Percentiles rank a stretch among this genome's conserved stretches.
These are phyloP conservation scores for Yarrowia sp. DNA, from an alignment of 805 yeast species.

Conservation along the genomic window DNA sequence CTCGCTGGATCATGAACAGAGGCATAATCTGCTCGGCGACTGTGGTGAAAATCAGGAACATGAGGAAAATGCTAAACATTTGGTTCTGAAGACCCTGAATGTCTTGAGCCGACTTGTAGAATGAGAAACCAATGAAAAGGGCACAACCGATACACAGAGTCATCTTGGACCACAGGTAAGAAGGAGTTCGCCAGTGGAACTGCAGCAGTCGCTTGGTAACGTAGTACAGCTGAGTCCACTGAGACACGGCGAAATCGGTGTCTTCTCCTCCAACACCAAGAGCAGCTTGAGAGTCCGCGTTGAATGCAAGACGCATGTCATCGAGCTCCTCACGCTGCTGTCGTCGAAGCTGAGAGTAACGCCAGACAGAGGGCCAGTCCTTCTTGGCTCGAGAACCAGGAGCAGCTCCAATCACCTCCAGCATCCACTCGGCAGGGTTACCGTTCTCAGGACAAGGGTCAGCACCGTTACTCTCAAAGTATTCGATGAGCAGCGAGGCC, in stretches of 20 bases:
- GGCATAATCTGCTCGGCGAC: constrained; percentile 70
- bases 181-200: constrained; percentile 72
- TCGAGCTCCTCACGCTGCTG: constrained; percentile 63
- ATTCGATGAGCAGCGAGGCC: constrained; percentile 63
- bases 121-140: constrained; percentile 71
- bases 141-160: constrained; percentile 61
- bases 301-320: constrained; percentile 66
- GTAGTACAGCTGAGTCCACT: constrained; percentile 53
- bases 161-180: constrained; percentile 64
- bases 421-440: constrained; percentile 93
- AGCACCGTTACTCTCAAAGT: constrained; percentile 72
- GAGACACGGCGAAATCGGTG: constrained; percentile 56
- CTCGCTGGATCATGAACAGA: constrained; percentile 64
- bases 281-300: constrained; percentile 50
- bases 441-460: constrained; percentile 70
- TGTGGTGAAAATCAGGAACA: constrained; percentile 60
- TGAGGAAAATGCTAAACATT: constrained; percentile 79
- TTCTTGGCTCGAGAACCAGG: constrained; percentile 49
- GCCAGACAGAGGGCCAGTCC: constrained; percentile 72
- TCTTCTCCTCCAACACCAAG: constrained; percentile 48
- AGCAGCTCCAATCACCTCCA: constrained; percentile 60
- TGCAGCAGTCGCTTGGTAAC: constrained; percentile 61
- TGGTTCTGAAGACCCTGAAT: constrained; percentile 80
- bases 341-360: constrained; percentile 65
- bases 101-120: constrained; percentile 68